Percentiles rank a stretch among this genome's conserved stretches.
Evolutionary conservation across 2,329 filamentous ascomycete species (phyloP).

Genomic region (Trichoderma koningiopsis): DNA sequence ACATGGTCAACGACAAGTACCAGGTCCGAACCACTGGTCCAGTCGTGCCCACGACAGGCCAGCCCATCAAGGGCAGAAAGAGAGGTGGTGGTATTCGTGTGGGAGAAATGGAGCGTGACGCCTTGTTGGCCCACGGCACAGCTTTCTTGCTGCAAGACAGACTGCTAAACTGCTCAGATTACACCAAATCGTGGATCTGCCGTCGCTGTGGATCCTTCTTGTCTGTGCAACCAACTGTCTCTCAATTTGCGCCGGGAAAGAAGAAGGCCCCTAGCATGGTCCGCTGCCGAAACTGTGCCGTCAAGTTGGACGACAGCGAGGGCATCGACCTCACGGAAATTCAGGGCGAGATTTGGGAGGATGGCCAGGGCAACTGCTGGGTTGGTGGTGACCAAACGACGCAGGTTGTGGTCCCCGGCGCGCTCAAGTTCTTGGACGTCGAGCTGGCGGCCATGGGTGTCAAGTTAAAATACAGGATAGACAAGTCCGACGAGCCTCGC

Average conservation of each 20-base stretch:
- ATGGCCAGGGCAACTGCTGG: constrained; percentile 81
- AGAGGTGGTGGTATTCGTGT: constrained; percentile 98
- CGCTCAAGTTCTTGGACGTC: constrained; percentile 89
- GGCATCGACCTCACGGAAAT: constrained; percentile 58
- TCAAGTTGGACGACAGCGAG: constrained; percentile 58
- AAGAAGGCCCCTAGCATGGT: constrained; percentile 70
- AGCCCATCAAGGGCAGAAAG: constrained; percentile 95
- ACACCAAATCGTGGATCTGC: constrained; percentile 87
- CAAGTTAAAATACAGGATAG: constrained; percentile 78
- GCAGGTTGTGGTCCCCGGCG: constrained; percentile 87
- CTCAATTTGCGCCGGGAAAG: constrained; percentile 60
- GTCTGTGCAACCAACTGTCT: constrained; percentile 79
- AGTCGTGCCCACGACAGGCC: constrained; percentile 85
- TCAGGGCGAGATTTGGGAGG: constrained; percentile 85
- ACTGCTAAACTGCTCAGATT: constrained; percentile 95
- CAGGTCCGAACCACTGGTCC: constrained; percentile 96
- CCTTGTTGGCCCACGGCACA: constrained; percentile 90
- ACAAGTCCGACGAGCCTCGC: constrained; percentile 65
- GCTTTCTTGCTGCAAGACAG: constrained; percentile 94
- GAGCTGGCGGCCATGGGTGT: constrained; percentile 97
- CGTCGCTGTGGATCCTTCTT: constrained; percentile 87
- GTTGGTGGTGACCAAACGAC: constrained; percentile 89
- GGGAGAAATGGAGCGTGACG: constrained; percentile 98
- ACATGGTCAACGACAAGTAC: constrained; percentile 99
- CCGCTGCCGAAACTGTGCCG: constrained; percentile 78